Evolutionary conservation across 1,284 basidiomycete genomes (phyloP), one percentile per base, ranked within the genome.

Genomic region (Grifola frondosa): DNA sequence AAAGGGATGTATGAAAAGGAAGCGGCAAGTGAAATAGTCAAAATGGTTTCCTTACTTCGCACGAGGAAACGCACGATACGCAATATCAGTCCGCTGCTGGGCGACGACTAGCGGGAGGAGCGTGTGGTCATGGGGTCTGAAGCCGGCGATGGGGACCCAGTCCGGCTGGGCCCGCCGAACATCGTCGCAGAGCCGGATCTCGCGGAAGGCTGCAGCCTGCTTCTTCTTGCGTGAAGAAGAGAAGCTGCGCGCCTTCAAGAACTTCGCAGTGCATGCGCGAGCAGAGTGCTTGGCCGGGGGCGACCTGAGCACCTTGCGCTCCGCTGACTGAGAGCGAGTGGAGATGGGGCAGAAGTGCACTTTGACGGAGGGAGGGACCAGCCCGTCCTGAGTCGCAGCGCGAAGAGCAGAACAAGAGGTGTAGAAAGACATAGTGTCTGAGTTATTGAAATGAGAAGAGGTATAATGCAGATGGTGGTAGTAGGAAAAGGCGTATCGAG

Each of bases 291-390:
- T 15, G 30, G 17, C n/a, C n/a, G 24, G 10, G 5, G 32, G 40
- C 3, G 40, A 42, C 13, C 40, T 25, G 21, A 42, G 40, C 40
- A 22, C n/a, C 25, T 34, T 26, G 40, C 40, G 40, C 40, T 42
- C 40, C 21, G 40, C 4, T 15, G 32, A 21, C 20, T 42, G 32
- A 5, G 8, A 13, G 40, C 40, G 40, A 8, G 40, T 42, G 19
- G 40, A 35, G 16, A 15, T 29, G 19, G 40, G 40, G 40, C 40
- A 42, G 40, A 42, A 42, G 33, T 29, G 24, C 20, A 42, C 40
- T 12, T 42, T 42, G 32, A 42, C 32, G 15, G 8, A 10, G 33
- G 32, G 26, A 12, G 33, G 23, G 32, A 28, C 32, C 17, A 30
- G 25, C 6, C 23, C 15, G 20, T 42, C 40, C 26, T 42, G 32